phyloP scores from a whole-genome alignment of 2,329 filamentous ascomycete genomes.

The Diaporthe caulivora region DNA sequence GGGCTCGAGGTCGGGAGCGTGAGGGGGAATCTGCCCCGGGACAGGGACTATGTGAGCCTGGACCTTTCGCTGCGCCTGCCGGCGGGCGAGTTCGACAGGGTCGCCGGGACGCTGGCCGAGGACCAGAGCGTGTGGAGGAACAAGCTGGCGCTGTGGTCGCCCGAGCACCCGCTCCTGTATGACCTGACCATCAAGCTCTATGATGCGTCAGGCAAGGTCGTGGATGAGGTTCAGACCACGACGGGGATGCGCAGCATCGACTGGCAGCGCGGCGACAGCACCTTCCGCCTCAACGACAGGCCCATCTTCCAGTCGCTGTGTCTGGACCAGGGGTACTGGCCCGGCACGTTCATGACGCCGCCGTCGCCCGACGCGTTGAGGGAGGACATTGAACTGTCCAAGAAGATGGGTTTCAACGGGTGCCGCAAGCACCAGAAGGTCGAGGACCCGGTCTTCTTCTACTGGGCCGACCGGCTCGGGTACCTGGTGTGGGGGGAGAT shows the following conservation, averaged over 20 bases:
- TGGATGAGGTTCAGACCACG: conserved; percentile 71
- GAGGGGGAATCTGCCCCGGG: conserved; percentile 58
- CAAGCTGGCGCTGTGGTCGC: conserved; percentile 72
- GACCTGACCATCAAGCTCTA: conserved; percentile 66
- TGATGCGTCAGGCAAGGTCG: conserved; percentile 52
- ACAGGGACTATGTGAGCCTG: conserved; percentile 61
- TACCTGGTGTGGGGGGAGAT: conserved; percentile 75
- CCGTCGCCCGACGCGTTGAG: conserved; percentile 60
- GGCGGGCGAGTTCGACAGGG: conserved; percentile 52
- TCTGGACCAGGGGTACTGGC: conserved; percentile 75
- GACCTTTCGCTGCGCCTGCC: conserved; percentile 58
- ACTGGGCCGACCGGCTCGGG: conserved; percentile 71
- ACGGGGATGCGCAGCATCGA: conserved; percentile 71
- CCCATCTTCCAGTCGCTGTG: conserved; percentile 72
- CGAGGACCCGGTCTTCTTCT: conserved; percentile 70
- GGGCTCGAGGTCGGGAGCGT: conserved; percentile 61
- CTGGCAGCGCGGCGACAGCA: conserved; percentile 69
- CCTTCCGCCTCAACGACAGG: conserved; percentile 69
- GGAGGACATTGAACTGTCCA: conserved; percentile 66
- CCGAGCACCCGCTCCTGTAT: conserved; percentile 69
- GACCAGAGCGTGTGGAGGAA: conserved; percentile 61
- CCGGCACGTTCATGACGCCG: conserved; percentile 70
- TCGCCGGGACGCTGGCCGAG: conserved; percentile 49
- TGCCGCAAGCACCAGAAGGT: conserved; percentile 76
- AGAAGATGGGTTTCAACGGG: conserved; percentile 74